phyloP scores from a whole-genome alignment of 345 rosid species.

The Dovyalis caffra region DNA sequence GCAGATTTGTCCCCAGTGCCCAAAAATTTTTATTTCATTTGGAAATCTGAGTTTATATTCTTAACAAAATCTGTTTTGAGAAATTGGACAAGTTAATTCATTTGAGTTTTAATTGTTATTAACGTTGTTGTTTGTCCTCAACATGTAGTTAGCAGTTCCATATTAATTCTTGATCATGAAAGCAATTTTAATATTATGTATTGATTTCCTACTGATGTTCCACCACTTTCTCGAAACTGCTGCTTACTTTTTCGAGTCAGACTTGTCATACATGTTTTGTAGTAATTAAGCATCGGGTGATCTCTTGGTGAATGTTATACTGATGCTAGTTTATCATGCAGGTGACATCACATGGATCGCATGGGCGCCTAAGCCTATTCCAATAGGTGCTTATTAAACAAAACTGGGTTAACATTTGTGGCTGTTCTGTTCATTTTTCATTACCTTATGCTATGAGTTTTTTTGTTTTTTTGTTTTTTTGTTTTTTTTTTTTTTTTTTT shows the following conservation, averaged over 20 bases:
- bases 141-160: neutral
- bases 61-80: neutral
- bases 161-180: neutral
- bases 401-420: neutral
- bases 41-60: neutral
- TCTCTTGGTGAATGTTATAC: neutral
- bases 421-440: neutral
- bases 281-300: neutral
- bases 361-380: slow-evolving; percentile 70
- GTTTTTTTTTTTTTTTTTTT: neutral
- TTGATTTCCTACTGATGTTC: neutral
- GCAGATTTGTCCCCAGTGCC: neutral
- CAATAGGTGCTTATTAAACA: slow-evolving; percentile 42
- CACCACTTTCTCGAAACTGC: neutral
- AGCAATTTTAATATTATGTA: neutral
- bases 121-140: neutral
- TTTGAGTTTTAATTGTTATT: neutral
- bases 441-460: neutral
- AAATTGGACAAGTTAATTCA: neutral
- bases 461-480: neutral
- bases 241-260: neutral
- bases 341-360: slow-evolving; percentile 79
- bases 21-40: neutral
- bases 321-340: slow-evolving; percentile 32
- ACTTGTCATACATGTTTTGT: neutral